A percentile compares a stretch with the other conserved stretches of the same genome.
Evolutionary conservation across 768 basidiomycete species (phyloP).

Genomic region (Leccinum ochraceum): DNA sequence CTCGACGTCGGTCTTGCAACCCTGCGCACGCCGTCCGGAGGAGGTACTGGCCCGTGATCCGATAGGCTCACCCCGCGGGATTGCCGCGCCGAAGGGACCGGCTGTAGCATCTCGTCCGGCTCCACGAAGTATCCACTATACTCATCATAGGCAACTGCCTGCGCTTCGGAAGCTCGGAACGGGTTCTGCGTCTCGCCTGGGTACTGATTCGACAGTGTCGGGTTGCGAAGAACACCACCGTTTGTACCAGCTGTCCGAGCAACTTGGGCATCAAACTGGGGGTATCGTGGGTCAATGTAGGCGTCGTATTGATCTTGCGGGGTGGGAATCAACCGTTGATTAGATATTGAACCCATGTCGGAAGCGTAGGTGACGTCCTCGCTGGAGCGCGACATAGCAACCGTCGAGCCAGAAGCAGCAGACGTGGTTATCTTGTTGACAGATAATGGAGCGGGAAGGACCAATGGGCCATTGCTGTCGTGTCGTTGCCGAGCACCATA

Average conservation of each 20-base stretch:
- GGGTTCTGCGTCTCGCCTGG: slow-evolving; percentile 55
- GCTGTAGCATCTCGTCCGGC: slow-evolving; percentile 37
- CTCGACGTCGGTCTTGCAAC: slow-evolving; percentile 62
- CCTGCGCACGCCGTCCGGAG: slow-evolving; percentile 74
- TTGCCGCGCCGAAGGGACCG: slow-evolving; percentile 17
- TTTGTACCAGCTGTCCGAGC: slow-evolving; percentile 38
- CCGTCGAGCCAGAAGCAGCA: slow-evolving; percentile 42
- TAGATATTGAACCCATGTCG: slow-evolving; percentile 40
- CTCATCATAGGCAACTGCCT: slow-evolving; percentile 42
- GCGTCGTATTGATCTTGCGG: slow-evolving; percentile 38
- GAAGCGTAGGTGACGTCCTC: slow-evolving; percentile 40
- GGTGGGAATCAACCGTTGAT: slow-evolving; percentile 43
- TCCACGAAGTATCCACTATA: slow-evolving; percentile 35
- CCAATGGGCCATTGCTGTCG: slow-evolving; percentile 70
- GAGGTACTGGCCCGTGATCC: slow-evolving; percentile 83
- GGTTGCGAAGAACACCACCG: slow-evolving; percentile 42
- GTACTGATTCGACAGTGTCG: slow-evolving; percentile 39
- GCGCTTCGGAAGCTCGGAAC: slow-evolving; percentile 52
- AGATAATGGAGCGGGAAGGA: slow-evolving; percentile 74
- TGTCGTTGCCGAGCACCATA: slow-evolving; percentile 54
- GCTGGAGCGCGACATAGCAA: slow-evolving; percentile 45
- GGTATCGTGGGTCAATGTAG: slow-evolving; percentile 25
- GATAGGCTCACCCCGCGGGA: slow-evolving; percentile 73
- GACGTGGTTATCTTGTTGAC: slow-evolving; percentile 54
- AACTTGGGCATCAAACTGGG: slow-evolving; percentile 44